Evolutionary conservation across 306 rosid species (phyloP).

Genomic region (Castanea mollissima): DNA sequence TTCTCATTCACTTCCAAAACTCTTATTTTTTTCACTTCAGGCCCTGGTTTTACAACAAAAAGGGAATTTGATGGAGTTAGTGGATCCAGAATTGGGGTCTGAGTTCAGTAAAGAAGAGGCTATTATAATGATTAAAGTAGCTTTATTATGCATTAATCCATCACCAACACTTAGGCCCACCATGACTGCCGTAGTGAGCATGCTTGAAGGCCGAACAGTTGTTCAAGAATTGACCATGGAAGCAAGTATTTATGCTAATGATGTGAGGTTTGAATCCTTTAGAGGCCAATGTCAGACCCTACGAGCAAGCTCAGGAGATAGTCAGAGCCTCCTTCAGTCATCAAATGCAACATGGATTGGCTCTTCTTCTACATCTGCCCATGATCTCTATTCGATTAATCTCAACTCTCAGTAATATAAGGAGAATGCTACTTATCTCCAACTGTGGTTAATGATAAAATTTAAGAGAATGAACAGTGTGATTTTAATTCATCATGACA

Average conservation of each 20-base stretch:
- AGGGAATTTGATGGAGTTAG: slow-evolving; percentile 38
- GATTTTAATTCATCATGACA: too few relatives aligned
- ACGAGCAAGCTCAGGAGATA: not conserved
- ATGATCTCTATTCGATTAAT: not conserved
- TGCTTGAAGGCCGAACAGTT: slow-evolving; percentile 49
- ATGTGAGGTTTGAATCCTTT: slow-evolving; percentile 36
- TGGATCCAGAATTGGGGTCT: slow-evolving; percentile 51
- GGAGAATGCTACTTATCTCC: too few relatives aligned
- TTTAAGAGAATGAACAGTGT: too few relatives aligned
- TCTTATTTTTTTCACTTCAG: not conserved
- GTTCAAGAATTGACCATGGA: slow-evolving; percentile 38
- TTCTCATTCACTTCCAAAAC: not conserved
- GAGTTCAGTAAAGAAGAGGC: slow-evolving; percentile 43
- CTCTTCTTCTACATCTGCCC: slow-evolving; percentile 11
- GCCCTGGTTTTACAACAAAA: slow-evolving; percentile 29
- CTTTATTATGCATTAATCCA: slow-evolving; percentile 44
- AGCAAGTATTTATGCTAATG: slow-evolving; percentile 26
- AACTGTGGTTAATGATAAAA: not conserved
- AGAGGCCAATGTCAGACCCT: slow-evolving; percentile 14
- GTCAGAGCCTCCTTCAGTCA: not conserved
- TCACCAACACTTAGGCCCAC: slow-evolving; percentile 50
- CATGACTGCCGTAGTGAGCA: slow-evolving; percentile 66
- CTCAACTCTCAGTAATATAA: not conserved
- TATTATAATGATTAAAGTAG: slow-evolving; percentile 42
- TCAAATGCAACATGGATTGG: not conserved